A percentile compares a stretch with the other conserved stretches of the same genome.
phyloP scores from a whole-genome alignment of 495 filamentous ascomycete genomes.

The Antarctomyces pellizariae region DNA sequence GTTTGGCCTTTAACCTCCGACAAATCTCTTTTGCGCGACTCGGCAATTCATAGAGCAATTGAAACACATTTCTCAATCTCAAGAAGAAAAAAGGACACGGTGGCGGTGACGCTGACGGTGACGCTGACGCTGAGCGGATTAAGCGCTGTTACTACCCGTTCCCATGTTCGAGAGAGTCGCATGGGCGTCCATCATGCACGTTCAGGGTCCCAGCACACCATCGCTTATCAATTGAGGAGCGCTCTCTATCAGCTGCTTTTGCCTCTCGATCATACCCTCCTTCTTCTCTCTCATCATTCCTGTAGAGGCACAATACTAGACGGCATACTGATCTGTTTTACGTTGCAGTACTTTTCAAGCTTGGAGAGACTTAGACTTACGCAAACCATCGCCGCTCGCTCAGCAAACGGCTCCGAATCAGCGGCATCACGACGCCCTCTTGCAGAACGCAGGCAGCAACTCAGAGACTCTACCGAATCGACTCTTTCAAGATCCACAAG shows the following conservation, averaged over 20 bases:
- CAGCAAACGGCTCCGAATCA: slow-evolving; percentile 9
- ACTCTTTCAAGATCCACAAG: slow-evolving; percentile 8
- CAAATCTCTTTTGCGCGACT: slow-evolving; percentile 1
- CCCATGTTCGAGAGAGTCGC: too few relatives aligned
- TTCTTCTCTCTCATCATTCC: slow-evolving; percentile 1
- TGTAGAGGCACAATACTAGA: too few relatives aligned
- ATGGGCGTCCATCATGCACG: slow-evolving; percentile 5
- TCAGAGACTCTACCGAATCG: slow-evolving; percentile 9
- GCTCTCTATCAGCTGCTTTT: slow-evolving; percentile 3
- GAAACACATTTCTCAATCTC: slow-evolving; percentile 7
- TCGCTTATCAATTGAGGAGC: not conserved
- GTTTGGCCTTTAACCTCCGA: not conserved
- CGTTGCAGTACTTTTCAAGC: slow-evolving; percentile 37
- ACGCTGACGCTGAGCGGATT: slow-evolving; percentile 3
- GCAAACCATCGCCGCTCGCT: slow-evolving; percentile 15
- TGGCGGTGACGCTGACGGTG: slow-evolving; percentile 1
- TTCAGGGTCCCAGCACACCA: slow-evolving; percentile 2
- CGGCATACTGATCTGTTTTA: too few relatives aligned
- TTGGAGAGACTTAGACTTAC: slow-evolving; percentile 40
- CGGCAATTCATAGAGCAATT: slow-evolving; percentile 11
- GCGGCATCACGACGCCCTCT: slow-evolving; percentile 7
- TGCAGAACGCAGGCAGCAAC: slow-evolving; percentile 9
- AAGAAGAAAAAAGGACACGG: slow-evolving; percentile 4
- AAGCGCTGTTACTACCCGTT: too few relatives aligned
- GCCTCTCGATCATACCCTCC: slow-evolving; percentile 2